Base-by-base conservation (phyloP, 306 rosid genomes). In the Pueraria montana region DNA sequence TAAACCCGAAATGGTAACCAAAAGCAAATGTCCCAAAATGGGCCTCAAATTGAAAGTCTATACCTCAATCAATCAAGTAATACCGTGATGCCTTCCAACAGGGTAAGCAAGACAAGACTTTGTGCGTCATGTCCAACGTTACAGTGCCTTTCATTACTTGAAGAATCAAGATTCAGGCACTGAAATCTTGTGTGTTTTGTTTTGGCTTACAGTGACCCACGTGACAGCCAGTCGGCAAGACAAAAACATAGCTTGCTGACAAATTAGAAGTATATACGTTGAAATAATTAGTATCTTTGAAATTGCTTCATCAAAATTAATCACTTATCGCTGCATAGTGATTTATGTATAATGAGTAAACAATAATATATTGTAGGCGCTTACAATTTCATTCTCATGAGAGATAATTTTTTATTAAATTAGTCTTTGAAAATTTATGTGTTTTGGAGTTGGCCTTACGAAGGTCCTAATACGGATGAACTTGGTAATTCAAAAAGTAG, bases 31-130 rank as follows among this genome's bases (percentile, higher is more conserved):
- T 42, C 11, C 61, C 11, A 6, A 56, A 56, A 58, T 23, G 34
- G 34, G 65, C 17, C 34, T 58, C 34, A 34, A 27, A 23, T 58
- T 56, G 0, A 58, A 21, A 10, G 65, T 34, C 38, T 23, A 3
- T 4, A 27, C 30, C 42, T 13, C 42, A 26, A 62, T 59, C 17
- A 59, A 59, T 17, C 11, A 3, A 3, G 17, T 59, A 4, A 4
- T 0, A 62, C 10, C 14, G 16, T 48, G 59, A 24, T 72, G 77
- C 43, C 11, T n/a, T 52, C 48, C 78, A 74, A 52, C 6, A 73
- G 18, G 66, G 34, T 11, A 23, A 74, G 50, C 52, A 74, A 53
- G 79, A 74, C 36, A 74, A 74, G 78, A 74, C 6, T n/a, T 32
- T 2, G 66, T 53, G 78, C 50, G 8, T 32, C n/a, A 3, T 46